Percentiles rank a stretch among this genome's conserved stretches.
Evolutionary conservation across 352 stramenopile genomes (phyloP).

Genomic region (Pythium brachiatum): DNA sequence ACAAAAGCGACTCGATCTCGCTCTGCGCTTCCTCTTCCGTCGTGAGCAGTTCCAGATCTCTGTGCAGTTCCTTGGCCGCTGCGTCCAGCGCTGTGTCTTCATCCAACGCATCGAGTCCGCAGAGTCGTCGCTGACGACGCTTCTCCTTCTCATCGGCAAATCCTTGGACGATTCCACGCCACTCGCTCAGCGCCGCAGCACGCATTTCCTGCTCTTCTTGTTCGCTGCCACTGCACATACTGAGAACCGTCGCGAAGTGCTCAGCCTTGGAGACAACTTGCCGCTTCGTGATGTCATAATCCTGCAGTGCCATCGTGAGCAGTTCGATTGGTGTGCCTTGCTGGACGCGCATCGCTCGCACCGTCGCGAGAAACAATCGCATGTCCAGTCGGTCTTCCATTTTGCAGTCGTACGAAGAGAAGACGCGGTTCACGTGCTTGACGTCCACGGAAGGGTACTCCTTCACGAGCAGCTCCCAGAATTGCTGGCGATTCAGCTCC

Average conservation of each 20-base stretch:
- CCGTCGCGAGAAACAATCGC: slow-evolving; percentile 46
- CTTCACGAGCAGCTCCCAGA: slow-evolving; percentile 40
- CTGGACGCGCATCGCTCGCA: slow-evolving; percentile 55
- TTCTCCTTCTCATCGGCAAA: slow-evolving; percentile 20
- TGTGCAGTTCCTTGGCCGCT: not conserved
- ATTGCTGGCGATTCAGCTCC: slow-evolving; percentile 45
- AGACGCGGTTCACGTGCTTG: slow-evolving; percentile 50
- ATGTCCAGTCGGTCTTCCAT: slow-evolving; percentile 52
- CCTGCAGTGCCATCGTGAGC: slow-evolving; percentile 36
- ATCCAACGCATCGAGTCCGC: slow-evolving; percentile 1
- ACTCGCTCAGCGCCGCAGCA: slow-evolving; percentile 20
- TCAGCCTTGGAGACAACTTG: slow-evolving; percentile 22
- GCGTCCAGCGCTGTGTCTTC: not conserved
- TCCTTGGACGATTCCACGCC: slow-evolving; percentile 20
- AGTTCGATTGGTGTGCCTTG: slow-evolving; percentile 53
- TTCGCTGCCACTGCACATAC: slow-evolving; percentile 43
- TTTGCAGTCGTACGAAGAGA: slow-evolving; percentile 55
- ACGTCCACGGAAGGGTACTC: slow-evolving; percentile 49
- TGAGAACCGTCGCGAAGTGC: slow-evolving; percentile 29
- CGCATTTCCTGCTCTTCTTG: slow-evolving; percentile 38
- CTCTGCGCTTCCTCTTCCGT: slow-evolving; percentile 26
- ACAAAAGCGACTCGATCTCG: slow-evolving; percentile 30
- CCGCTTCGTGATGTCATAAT: slow-evolving; percentile 44
- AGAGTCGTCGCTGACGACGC: slow-evolving; percentile 20
- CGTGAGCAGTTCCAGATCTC: not conserved